phyloP scores from a whole-genome alignment of 2,329 filamentous ascomycete species.

The Phoma sp. region DNA sequence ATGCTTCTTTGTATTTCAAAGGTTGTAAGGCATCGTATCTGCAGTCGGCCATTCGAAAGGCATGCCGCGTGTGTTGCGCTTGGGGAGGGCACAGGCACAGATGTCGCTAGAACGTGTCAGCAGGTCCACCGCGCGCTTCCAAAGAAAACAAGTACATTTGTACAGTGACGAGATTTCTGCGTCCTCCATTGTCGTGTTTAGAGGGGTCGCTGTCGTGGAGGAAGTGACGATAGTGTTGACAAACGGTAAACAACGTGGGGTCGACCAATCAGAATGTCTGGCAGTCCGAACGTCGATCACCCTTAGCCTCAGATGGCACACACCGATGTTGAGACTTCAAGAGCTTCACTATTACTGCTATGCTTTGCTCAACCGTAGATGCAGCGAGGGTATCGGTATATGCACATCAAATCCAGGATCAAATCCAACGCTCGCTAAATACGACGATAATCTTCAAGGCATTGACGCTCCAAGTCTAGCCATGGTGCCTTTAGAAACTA shows the following conservation, averaged over 20 bases:
- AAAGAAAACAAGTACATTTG: constrained; percentile 31
- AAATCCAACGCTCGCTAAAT: constrained; percentile 22
- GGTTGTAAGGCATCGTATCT: constrained; percentile 49
- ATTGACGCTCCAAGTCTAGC: constrained; percentile 16
- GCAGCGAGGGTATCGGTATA: constrained; percentile 47
- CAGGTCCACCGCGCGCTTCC: too few species aligned
- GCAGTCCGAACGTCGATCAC: constrained; percentile 8
- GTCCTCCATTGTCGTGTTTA: constrained; percentile 31
- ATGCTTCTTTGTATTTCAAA: constrained; percentile 48
- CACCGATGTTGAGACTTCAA: neutral
- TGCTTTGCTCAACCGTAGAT: constrained; percentile 29
- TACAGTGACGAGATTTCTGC: constrained; percentile 41
- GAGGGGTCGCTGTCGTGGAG: constrained; percentile 5
- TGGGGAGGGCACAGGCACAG: constrained; percentile 48
- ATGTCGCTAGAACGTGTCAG: constrained; percentile 37
- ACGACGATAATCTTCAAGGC: constrained; percentile 8
- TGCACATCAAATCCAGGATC: constrained; percentile 26
- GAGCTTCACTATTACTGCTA: constrained; percentile 1
- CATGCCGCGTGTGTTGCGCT: constrained; percentile 50
- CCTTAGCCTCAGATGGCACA: neutral
- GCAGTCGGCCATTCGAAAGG: constrained; percentile 48
- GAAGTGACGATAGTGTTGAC: constrained; percentile 30
- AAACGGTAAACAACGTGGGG: constrained; percentile 37
- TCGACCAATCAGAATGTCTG: constrained; percentile 8
- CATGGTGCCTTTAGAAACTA: constrained; percentile 15